phyloP scores from a whole-genome alignment of 495 filamentous ascomycete genomes.

The Penicillium alfredii region DNA sequence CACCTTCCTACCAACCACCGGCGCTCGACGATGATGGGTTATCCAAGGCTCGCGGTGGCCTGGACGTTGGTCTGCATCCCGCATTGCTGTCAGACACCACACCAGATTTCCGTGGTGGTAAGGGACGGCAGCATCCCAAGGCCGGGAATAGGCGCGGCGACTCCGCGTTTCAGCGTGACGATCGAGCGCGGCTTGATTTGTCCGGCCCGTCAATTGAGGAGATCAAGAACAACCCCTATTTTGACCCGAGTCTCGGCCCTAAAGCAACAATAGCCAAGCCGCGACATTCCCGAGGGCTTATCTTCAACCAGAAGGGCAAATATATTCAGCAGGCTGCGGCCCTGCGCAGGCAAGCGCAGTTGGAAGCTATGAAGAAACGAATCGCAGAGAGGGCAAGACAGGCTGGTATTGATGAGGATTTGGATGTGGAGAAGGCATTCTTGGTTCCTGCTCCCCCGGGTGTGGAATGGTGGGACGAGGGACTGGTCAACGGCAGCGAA shows the following conservation, averaged over 20 bases:
- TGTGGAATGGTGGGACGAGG: conserved; percentile 98
- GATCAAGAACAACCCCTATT: conserved; percentile 75
- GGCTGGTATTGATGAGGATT: conserved; percentile 83
- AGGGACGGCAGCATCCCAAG: conserved; percentile 50
- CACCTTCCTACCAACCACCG: conserved; percentile 36
- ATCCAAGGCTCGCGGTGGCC: conserved; percentile 60
- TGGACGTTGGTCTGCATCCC: conserved; percentile 88
- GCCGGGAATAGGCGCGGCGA: conserved; percentile 55
- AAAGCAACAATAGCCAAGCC: conserved; percentile 57
- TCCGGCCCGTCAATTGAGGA: conserved; percentile 64
- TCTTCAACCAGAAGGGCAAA: conserved; percentile 96
- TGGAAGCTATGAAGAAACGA: conserved; percentile 90
- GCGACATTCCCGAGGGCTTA: conserved; percentile 64
- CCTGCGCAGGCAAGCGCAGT: conserved; percentile 73
- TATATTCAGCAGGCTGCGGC: conserved; percentile 91
- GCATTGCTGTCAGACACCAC: conserved; percentile 70
- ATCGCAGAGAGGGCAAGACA: conserved; percentile 82
- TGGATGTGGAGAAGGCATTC: conserved; percentile 84
- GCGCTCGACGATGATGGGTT: conserved; percentile 43
- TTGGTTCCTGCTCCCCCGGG: conserved; percentile 75
- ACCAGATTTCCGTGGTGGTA: conserved; percentile 55
- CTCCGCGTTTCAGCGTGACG: conserved; percentile 35
- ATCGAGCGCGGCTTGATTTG: conserved; percentile 60
- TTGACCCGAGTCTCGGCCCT: conserved; percentile 64
- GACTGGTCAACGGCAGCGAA: conserved; percentile 62